Percentiles rank a stretch among this genome's conserved stretches.
phyloP scores from a whole-genome alignment of 176 grass and related monocot species.

The Triticum turgidum region DNA sequence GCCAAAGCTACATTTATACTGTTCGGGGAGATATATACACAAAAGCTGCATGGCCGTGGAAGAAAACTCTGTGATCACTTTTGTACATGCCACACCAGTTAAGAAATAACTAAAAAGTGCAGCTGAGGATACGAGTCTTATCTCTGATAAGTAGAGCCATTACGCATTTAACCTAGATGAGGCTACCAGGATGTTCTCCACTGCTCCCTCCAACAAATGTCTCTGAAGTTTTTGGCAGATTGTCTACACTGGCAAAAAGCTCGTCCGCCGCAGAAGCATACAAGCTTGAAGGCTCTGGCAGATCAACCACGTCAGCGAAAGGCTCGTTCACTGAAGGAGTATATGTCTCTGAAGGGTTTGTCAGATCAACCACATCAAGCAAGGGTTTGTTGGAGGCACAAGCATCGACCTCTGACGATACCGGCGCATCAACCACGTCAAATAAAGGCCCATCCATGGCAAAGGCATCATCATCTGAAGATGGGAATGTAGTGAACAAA shows the following conservation, averaged over 20 bases:
- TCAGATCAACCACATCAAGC: conserved; percentile 24
- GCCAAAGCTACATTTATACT: neutral
- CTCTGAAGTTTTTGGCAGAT: conserved; percentile 15
- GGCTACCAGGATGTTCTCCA: conserved; percentile 33
- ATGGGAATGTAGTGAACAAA: conserved; percentile 36
- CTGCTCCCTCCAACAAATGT: conserved; percentile 25
- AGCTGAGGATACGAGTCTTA: neutral
- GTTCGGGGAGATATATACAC: conserved; percentile 23
- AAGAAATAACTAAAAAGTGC: conserved; percentile 14
- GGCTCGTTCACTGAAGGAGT: neutral
- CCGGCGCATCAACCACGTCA: neutral
- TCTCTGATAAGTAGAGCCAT: conserved; percentile 2
- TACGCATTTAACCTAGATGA: conserved; percentile 33
- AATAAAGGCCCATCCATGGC: neutral
- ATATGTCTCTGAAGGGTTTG: conserved; percentile 8
- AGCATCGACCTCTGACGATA: neutral
- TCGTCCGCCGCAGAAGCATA: neutral
- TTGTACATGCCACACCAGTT: conserved; percentile 33
- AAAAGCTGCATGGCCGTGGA: neutral
- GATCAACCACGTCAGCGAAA: conserved; percentile 17
- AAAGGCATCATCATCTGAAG: conserved; percentile 35
- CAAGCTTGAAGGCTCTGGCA: conserved; percentile 1
- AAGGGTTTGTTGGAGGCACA: conserved; percentile 15
- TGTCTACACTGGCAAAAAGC: neutral
- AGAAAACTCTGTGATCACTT: neutral